Evolutionary conservation across 495 filamentous ascomycete species (phyloP).

Genomic region (Daldinia caldariorum): DNA sequence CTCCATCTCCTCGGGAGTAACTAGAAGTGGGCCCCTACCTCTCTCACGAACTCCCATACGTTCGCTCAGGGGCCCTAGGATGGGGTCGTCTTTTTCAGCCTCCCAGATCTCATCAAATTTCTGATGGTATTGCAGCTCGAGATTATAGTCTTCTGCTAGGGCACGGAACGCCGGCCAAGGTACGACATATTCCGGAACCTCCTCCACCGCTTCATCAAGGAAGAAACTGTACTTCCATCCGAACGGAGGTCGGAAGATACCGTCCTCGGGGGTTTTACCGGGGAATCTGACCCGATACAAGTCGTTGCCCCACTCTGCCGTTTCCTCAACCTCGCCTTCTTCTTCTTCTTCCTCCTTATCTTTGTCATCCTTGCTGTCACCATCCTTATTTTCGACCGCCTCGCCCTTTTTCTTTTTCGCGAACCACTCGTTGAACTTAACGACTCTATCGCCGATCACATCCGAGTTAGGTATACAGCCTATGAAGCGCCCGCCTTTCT

Average conservation of each 20-base stretch:
- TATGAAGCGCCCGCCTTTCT: slow-evolving; percentile 93
- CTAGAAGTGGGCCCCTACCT: slow-evolving; percentile 69
- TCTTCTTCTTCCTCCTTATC: slow-evolving; percentile 63
- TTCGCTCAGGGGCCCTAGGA: slow-evolving; percentile 84
- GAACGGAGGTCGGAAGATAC: slow-evolving; percentile 90
- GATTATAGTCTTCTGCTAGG: slow-evolving; percentile 93
- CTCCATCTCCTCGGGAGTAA: slow-evolving; percentile 85
- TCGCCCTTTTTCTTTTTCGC: slow-evolving; percentile 62
- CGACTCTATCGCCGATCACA: slow-evolving; percentile 74
- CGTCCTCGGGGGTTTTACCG: slow-evolving; percentile 77
- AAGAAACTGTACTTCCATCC: slow-evolving; percentile 98
- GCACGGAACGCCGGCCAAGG: slow-evolving; percentile 97
- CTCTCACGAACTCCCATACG: slow-evolving; percentile 90
- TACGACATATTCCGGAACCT: slow-evolving; percentile 96
- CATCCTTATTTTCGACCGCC: slow-evolving; percentile 41
- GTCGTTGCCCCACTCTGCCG: slow-evolving; percentile 87
- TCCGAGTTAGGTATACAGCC: slow-evolving; percentile 95
- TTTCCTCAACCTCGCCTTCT: slow-evolving; percentile 63
- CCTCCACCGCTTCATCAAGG: slow-evolving; percentile 93
- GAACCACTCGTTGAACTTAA: slow-evolving; percentile 65
- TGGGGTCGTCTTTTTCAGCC: slow-evolving; percentile 81
- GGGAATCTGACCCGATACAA: slow-evolving; percentile 92
- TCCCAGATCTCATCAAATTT: slow-evolving; percentile 90
- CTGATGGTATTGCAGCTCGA: slow-evolving; percentile 92
- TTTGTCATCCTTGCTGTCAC: slow-evolving; percentile 49